phyloP scores from a whole-genome alignment of 179 eudicot genomes.

The Gypsophila paniculata region DNA sequence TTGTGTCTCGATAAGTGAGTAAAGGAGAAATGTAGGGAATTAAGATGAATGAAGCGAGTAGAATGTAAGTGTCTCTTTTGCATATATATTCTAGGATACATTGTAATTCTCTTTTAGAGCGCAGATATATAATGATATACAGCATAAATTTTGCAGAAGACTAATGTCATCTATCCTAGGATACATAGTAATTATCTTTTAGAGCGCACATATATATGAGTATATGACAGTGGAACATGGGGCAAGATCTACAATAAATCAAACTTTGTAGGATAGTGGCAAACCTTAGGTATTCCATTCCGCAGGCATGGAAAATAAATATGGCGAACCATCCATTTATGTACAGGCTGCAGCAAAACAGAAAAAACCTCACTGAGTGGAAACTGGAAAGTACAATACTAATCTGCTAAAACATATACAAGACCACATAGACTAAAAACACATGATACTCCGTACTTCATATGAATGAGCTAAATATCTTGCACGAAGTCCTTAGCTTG shows the following conservation, averaged over 20 bases:
- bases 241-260: neutral
- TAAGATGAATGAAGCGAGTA: too few relatives aligned
- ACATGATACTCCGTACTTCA: neutral
- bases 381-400: neutral
- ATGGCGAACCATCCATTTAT: constrained; percentile 98
- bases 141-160: neutral
- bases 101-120: too few relatives aligned
- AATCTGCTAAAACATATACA: neutral
- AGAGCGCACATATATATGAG: neutral
- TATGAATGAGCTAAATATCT: neutral
- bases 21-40: too few relatives aligned
- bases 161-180: neutral
- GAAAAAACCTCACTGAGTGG: neutral
- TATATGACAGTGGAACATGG: neutral
- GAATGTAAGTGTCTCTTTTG: too few relatives aligned
- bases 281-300: constrained; percentile 86
- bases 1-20: too few relatives aligned
- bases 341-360: constrained; percentile 69
- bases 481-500: neutral
- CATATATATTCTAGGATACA: too few relatives aligned
- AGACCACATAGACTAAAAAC: neutral
- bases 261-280: constrained; percentile 22
- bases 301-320: constrained; percentile 88
- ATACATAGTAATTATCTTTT: too few relatives aligned
- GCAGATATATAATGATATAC: neutral